Conservation (phyloP, 2,329 filamentous ascomycete genomes). For the Venturia pyrina region DNA sequence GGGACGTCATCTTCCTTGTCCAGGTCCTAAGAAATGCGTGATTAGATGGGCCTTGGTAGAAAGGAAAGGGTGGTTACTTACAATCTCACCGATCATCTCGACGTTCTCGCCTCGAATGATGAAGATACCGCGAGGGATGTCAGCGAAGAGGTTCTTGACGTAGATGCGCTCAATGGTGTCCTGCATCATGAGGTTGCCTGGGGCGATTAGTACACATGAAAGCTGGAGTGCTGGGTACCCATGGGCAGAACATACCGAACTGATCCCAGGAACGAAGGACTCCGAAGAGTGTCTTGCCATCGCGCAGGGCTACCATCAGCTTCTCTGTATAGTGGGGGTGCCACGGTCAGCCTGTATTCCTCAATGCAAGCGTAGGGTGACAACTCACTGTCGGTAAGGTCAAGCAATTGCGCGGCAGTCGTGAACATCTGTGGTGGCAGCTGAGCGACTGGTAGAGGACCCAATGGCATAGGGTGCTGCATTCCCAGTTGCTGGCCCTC, state of each 20-base stretch:
- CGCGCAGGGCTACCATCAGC: slow-evolving; percentile 79
- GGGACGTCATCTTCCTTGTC: slow-evolving; percentile 89
- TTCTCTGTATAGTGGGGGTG: slow-evolving; percentile 57
- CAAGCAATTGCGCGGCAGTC: slow-evolving; percentile 87
- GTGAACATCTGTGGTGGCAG: slow-evolving; percentile 96
- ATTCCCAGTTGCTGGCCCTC: neutral
- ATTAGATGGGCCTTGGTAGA: neutral
- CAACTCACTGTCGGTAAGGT: slow-evolving; percentile 88
- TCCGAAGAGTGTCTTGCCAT: slow-evolving; percentile 88
- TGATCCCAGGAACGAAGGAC: slow-evolving; percentile 95
- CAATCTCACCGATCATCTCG: slow-evolving; percentile 85
- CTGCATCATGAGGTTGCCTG: slow-evolving; percentile 90
- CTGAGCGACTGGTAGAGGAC: slow-evolving; percentile 41
- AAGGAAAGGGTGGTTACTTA: neutral
- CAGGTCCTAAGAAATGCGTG: slow-evolving; percentile 50
- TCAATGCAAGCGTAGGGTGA: slow-evolving; percentile 9
- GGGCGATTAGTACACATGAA: neutral
- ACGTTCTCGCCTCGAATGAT: slow-evolving; percentile 95
- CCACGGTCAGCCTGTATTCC: slow-evolving; percentile 1
- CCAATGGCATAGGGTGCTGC: neutral
- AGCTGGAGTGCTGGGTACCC: no score
- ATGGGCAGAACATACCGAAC: slow-evolving; percentile 55
- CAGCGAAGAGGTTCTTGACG: slow-evolving; percentile 63
- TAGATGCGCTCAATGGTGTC: slow-evolving; percentile 87
- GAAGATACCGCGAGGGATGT: slow-evolving; percentile 78